A percentile compares a stretch with the other conserved stretches of the same genome.
phyloP scores from a whole-genome alignment of 129 eudicot species.

The Escallonia rubra region DNA sequence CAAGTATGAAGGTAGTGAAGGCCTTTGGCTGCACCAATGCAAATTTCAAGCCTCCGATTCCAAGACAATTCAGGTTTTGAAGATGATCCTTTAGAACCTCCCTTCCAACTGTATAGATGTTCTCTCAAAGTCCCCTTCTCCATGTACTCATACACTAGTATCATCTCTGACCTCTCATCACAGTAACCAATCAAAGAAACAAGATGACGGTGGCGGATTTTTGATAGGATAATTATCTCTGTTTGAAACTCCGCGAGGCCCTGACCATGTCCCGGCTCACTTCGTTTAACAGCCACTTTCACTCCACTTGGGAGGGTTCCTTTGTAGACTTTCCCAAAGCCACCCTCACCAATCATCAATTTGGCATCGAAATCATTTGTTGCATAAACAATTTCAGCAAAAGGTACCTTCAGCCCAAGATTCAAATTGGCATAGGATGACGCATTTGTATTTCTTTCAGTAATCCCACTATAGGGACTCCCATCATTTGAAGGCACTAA shows the following conservation, averaged over 20 bases:
- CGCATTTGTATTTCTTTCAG: conserved; percentile 19
- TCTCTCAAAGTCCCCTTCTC: conserved; percentile 63
- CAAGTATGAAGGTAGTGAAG: conserved; percentile 64
- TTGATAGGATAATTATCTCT: conserved; percentile 50
- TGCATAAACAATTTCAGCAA: conserved; percentile 36
- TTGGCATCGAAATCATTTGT: conserved; percentile 44
- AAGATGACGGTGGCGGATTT: conserved; percentile 51
- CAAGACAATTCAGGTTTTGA: conserved; percentile 31
- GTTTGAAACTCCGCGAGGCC: conserved; percentile 59
- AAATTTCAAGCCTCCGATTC: conserved; percentile 54
- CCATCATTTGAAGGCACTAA: conserved; percentile 19
- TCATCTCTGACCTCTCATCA: conserved; percentile 56
- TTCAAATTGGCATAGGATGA: conserved; percentile 18
- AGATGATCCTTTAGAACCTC: neutral
- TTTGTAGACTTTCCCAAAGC: conserved; percentile 66
- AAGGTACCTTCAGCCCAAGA: conserved; percentile 39
- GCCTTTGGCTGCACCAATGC: conserved; percentile 60
- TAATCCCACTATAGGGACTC: conserved; percentile 28
- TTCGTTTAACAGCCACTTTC: conserved; percentile 58
- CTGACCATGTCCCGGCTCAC: conserved; percentile 46
- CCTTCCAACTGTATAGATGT: conserved; percentile 32
- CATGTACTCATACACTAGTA: conserved; percentile 69
- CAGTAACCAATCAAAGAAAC: conserved; percentile 70
- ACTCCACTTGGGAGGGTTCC: conserved; percentile 43
- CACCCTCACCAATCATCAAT: conserved; percentile 55